Percentiles rank a stretch among this genome's conserved stretches.
Evolutionary conservation across 2,329 filamentous ascomycete genomes (phyloP).

Genomic region (Simplicillium aogashimaense): DNA sequence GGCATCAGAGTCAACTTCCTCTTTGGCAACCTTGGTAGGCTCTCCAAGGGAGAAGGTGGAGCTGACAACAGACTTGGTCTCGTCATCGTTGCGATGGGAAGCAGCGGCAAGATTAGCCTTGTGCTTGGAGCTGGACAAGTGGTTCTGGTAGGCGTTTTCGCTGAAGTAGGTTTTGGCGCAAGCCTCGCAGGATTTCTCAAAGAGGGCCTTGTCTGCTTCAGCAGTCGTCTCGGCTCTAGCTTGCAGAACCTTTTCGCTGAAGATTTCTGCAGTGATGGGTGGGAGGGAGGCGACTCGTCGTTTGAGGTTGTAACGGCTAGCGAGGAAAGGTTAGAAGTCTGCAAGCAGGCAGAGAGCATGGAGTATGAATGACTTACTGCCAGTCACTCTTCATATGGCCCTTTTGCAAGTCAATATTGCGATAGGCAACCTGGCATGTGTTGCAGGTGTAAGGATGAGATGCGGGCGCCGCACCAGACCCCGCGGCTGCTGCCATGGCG

Average conservation of each 20-base stretch:
- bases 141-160: slow-evolving; percentile 91
- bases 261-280: slow-evolving; percentile 83
- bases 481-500: slow-evolving; percentile 18
- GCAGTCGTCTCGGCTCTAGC: slow-evolving; percentile 78
- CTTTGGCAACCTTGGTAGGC: slow-evolving; percentile 43
- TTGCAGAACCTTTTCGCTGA: slow-evolving; percentile 90
- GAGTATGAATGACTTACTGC: slow-evolving; percentile 58
- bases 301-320: slow-evolving; percentile 89
- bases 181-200: slow-evolving; percentile 70
- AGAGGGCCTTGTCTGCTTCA: slow-evolving; percentile 79
- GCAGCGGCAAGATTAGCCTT: slow-evolving; percentile 45
- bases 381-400: slow-evolving; percentile 97
- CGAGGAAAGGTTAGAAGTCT: slow-evolving; percentile 2
- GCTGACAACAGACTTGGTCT: slow-evolving; percentile 74
- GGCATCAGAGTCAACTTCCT: slow-evolving; percentile 52
- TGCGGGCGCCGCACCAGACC: slow-evolving; percentile 19
- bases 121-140: slow-evolving; percentile 85
- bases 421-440: slow-evolving; percentile 93
- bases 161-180: slow-evolving; percentile 94
- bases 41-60: slow-evolving; percentile 88
- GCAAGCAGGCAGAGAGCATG: not conserved
- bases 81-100: slow-evolving; percentile 43
- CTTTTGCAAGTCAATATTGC: slow-evolving; percentile 85
- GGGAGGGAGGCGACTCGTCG: slow-evolving; percentile 83
- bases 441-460: slow-evolving; percentile 96